Evolutionary conservation across 306 rosid genomes (phyloP), one percentile per base, ranked within the genome.

Genomic region (Medicago lupulina): DNA sequence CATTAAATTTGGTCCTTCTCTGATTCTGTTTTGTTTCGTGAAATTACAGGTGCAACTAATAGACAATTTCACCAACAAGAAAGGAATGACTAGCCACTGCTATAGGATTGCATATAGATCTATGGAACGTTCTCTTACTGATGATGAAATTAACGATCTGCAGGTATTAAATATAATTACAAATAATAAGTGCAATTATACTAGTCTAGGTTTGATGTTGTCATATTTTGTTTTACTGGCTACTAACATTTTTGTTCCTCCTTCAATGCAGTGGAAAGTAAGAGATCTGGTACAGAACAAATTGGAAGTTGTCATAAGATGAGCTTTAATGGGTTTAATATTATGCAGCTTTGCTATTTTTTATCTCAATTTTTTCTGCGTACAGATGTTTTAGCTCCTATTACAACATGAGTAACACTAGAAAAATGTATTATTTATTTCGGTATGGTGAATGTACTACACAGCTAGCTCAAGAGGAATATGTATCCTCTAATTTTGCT

Each of bases 21-120:
- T 76, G 51, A 44, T 67, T 73, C 19, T 39, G 13, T 73, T 78
- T 76, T 60, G 78, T 76, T 61, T 78, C 77, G 53, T 65, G 77
- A 62, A 76, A 79, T 69, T 21, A 8, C 81, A 96, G 99, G 99
- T 92, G 83, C 88, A 82, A 78, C 67, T 96, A 84, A 90, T 92
- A 69, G 99, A 96, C 93, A 89, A 89, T 76, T 96, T 92, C 89
- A 96, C 99, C 73, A 96, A 92, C 90, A 88, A 90, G 89, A 89
- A 96, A 83, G 99, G 98, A 83, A 85, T 88, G 91, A 96, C 97
- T 73, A 96, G 99, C 77, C 99, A 92, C 69, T 95, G 99, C 82
- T 95, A 95, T 82, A 89, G 98, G 84, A 95, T 95, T 46, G 86
- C 98, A 19, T 95, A 91, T 65, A 87, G 97, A 69, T 93, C 98